phyloP scores from a whole-genome alignment of 257 asterid species.

The Solanum clarkiae region DNA sequence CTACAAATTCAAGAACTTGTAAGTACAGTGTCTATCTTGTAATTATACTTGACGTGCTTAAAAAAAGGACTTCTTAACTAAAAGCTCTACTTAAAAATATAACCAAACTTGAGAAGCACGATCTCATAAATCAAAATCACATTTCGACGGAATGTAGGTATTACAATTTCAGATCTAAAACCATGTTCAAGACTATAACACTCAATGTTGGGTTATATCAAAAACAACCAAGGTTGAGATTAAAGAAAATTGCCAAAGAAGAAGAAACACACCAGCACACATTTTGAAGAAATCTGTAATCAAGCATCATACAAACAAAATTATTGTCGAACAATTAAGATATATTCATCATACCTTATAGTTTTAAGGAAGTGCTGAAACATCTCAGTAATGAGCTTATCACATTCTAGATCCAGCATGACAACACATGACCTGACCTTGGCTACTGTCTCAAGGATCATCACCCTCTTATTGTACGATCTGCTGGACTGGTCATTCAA shows the following conservation, averaged over 20 bases:
- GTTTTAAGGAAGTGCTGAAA: slow-evolving; percentile 66
- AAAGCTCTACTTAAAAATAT: neutral
- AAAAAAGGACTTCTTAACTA: neutral
- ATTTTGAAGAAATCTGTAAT: neutral
- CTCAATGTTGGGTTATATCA: neutral
- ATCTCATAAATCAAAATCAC: neutral
- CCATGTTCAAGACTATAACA: neutral
- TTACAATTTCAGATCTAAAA: neutral
- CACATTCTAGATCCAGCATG: slow-evolving; percentile 97
- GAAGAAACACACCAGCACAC: neutral
- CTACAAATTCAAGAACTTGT: neutral
- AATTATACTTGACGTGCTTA: neutral
- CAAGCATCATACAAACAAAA: neutral
- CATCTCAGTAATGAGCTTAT: slow-evolving; percentile 75
- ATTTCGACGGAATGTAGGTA: neutral
- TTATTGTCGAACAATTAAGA: neutral
- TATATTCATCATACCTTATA: slow-evolving; percentile 43
- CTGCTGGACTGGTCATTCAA: slow-evolving; percentile 60
- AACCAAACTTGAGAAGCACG: neutral
- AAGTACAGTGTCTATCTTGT: neutral
- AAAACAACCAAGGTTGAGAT: neutral
- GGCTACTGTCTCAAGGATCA: slow-evolving; percentile 90
- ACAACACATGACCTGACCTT: slow-evolving; percentile 94
- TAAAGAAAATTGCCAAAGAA: neutral
- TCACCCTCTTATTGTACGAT: slow-evolving; percentile 58